A percentile compares a stretch with the other conserved stretches of the same genome.
Conservation (phyloP, 2,329 filamentous ascomycete species). For the Paecilomyces niveus region DNA sequence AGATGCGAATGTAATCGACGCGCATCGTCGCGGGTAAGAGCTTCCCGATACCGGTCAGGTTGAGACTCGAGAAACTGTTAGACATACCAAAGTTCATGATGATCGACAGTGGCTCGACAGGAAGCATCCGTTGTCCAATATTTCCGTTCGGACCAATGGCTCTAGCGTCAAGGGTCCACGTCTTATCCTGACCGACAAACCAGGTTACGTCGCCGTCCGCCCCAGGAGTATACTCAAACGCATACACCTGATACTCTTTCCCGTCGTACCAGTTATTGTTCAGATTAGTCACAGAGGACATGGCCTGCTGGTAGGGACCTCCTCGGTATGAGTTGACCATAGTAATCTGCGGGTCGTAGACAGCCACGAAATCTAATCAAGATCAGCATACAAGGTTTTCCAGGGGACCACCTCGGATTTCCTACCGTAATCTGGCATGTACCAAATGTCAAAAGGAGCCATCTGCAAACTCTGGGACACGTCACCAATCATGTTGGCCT, state of each 20-base stretch:
- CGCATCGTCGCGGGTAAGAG: constrained; percentile 59
- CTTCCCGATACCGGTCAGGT: constrained; percentile 48
- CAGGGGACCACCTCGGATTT: not conserved
- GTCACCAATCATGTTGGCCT: constrained; percentile 47
- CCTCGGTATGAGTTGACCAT: constrained; percentile 56
- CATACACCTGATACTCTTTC: constrained; percentile 55
- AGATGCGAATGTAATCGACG: constrained; percentile 64
- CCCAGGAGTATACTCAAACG: constrained; percentile 58
- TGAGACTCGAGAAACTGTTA: constrained; percentile 56
- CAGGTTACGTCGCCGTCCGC: constrained; percentile 56
- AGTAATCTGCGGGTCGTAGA: constrained; percentile 55
- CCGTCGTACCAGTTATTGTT: constrained; percentile 63
- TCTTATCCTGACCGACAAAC: constrained; percentile 59
- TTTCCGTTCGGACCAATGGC: constrained; percentile 63
- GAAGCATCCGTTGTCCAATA: constrained; percentile 57
- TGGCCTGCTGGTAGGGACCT: constrained; percentile 56
- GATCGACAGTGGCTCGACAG: constrained; percentile 60
- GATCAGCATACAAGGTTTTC: not conserved
- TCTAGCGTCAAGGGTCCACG: constrained; percentile 55
- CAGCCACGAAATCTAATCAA: constrained; percentile 50
- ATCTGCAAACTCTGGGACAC: constrained; percentile 62
- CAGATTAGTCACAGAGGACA: constrained; percentile 54
- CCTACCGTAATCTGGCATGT: constrained; percentile 54
- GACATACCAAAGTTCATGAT: constrained; percentile 67
- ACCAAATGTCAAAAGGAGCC: constrained; percentile 65